phyloP scores from a whole-genome alignment of 2,329 filamentous ascomycete species.

The Ophiostoma novo-ulmi region DNA sequence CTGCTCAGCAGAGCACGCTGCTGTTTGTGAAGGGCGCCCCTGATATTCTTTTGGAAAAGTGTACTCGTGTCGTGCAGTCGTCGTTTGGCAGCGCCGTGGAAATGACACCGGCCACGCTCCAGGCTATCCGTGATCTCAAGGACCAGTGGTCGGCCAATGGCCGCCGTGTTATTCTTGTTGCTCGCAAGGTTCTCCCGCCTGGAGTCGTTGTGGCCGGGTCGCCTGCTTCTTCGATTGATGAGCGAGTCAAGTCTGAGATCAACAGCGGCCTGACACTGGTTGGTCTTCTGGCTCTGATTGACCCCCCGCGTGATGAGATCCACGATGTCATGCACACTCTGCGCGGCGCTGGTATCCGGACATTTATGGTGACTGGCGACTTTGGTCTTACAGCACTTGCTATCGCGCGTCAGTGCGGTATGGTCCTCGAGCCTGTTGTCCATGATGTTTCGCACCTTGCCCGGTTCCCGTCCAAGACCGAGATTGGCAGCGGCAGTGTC shows the following conservation, averaged over 20 bases:
- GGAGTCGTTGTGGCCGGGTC: slow-evolving; percentile 37
- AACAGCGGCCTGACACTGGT: slow-evolving; percentile 60
- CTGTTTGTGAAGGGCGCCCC: slow-evolving; percentile 67
- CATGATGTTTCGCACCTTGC: not conserved
- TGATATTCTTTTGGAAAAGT: slow-evolving; percentile 58
- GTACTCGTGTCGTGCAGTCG: slow-evolving; percentile 48
- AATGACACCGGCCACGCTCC: slow-evolving; percentile 42
- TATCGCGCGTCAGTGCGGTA: slow-evolving; percentile 56
- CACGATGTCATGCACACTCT: slow-evolving; percentile 59
- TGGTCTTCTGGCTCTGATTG: slow-evolving; percentile 71
- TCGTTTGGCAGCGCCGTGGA: slow-evolving; percentile 49
- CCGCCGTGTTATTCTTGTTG: slow-evolving; percentile 62
- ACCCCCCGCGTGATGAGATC: slow-evolving; percentile 70
- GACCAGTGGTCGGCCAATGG: slow-evolving; percentile 64
- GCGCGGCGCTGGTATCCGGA: slow-evolving; percentile 63
- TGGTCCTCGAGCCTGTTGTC: slow-evolving; percentile 43
- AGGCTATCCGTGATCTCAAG: slow-evolving; percentile 41
- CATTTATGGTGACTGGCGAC: slow-evolving; percentile 79
- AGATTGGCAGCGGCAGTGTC: not conserved
- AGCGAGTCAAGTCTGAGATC: slow-evolving; percentile 40
- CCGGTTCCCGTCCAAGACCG: not conserved
- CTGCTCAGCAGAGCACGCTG: slow-evolving; percentile 29
- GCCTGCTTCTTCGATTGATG: slow-evolving; percentile 44
- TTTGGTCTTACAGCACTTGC: slow-evolving; percentile 71
- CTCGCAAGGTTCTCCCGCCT: slow-evolving; percentile 49